phyloP scores from a whole-genome alignment of 2,329 filamentous ascomycete species.

The Penicillium sp. region DNA sequence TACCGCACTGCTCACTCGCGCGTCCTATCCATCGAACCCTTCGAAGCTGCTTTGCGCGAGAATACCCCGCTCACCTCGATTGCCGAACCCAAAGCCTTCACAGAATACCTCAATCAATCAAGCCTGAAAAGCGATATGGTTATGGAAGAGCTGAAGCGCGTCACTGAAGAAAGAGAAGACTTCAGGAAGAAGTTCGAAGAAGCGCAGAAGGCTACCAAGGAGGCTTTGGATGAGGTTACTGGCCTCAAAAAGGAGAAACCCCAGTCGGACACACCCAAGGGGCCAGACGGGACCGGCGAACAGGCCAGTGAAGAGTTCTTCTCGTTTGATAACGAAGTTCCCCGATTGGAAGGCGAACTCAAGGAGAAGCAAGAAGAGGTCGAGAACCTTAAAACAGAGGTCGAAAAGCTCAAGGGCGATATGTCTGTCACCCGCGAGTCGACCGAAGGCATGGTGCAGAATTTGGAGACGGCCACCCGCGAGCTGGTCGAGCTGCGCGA shows the following conservation, averaged over 20 bases:
- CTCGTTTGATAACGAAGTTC: slow-evolving; percentile 85
- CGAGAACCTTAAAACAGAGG: slow-evolving; percentile 65
- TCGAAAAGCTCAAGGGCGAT: slow-evolving; percentile 66
- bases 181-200: slow-evolving; percentile 74
- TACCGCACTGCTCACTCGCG: slow-evolving; percentile 89
- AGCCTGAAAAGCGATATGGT: slow-evolving; percentile 88
- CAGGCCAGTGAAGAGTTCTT: slow-evolving; percentile 71
- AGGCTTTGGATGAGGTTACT: slow-evolving; percentile 63
- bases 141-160: slow-evolving; percentile 84
- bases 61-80: slow-evolving; percentile 91
- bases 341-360: slow-evolving; percentile 73
- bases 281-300: slow-evolving; percentile 19
- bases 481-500: slow-evolving; percentile 59
- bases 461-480: slow-evolving; percentile 64
- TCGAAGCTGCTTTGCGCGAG: slow-evolving; percentile 86
- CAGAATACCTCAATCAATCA: slow-evolving; percentile 86
- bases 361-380: slow-evolving; percentile 69
- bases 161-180: slow-evolving; percentile 76
- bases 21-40: slow-evolving; percentile 83
- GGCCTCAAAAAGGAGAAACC: slow-evolving; percentile 46
- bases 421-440: slow-evolving; percentile 70
- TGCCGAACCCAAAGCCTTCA: slow-evolving; percentile 73
- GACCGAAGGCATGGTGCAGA: slow-evolving; percentile 61
- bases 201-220: slow-evolving; percentile 60
- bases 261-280: slow-evolving; percentile 8